Evolutionary conservation across 208 protist genomes (phyloP), one percentile per base, ranked within the genome.

Genomic region (Crithidia sp.): DNA sequence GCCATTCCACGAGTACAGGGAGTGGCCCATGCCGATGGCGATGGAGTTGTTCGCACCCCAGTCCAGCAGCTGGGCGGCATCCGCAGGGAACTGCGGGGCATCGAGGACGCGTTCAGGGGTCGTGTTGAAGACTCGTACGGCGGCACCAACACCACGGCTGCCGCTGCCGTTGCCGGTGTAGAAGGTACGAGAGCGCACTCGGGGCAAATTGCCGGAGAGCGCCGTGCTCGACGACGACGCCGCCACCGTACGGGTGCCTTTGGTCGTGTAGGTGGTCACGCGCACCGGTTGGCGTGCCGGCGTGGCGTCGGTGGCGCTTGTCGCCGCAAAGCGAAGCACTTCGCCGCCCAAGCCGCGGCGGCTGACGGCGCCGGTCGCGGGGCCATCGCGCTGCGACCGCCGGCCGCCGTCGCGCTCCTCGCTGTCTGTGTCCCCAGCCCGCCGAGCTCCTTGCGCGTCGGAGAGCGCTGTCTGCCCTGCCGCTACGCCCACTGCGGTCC

Each of bases 11-110:
- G 77, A 80, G 75, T 94, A 94, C 17, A 96, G 75, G 16, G 71
- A 83, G 55, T 88, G 85, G 19, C 86, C 87, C 61, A 96, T 82
- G 14, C 91, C 91, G 64, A 96, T 93, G 13, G 88, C 76, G 47
- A 96, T 83, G 77, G 85, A 85, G 69, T 96, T 92, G 74, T 96
- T 94, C 45, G 77, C 83, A 12, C 88, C 91, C 89, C 91, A 96
- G 81, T 96, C 83, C 45, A 96, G 81, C 39, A 94, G 83, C 74
- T 96, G 89, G 13, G 75, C 68, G 3, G 86, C 76, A 39, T 73
- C 62, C 52, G 74, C 43, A 10, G 87, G 85, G 68, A 95, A 93
- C 68, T 93, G 79, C 6, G 88, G 91, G 10, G 91, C 91, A 66
- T 94, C 91, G 40, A 96, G 77, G 6, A 94, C 87, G 19, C 88